A percentile compares a stretch with the other conserved stretches of the same genome.
These are phyloP conservation scores for Vigna mungo DNA, from an alignment of 306 rosid genomes.

Conservation along the genomic window DNA sequence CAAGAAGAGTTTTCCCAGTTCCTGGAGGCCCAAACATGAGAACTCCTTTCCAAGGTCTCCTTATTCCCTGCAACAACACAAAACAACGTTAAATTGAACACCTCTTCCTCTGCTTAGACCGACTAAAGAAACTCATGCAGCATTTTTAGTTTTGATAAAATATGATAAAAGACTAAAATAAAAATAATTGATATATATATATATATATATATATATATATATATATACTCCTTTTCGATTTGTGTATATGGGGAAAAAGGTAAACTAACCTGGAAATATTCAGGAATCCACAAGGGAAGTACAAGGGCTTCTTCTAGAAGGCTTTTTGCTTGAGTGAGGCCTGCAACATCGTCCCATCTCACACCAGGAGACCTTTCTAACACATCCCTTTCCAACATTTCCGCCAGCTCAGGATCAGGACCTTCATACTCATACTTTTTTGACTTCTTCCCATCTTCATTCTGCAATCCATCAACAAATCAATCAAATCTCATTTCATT, in stretches of 20 bases:
- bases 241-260: not conserved
- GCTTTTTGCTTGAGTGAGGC: slow-evolving; percentile 88
- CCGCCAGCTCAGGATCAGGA: slow-evolving; percentile 96
- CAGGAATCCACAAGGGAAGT: slow-evolving; percentile 98
- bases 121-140: not conserved
- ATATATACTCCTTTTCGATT: too few relatives aligned
- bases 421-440: slow-evolving; percentile 88
- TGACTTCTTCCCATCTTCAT: slow-evolving; percentile 57
- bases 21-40: slow-evolving; percentile 99
- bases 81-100: slow-evolving; percentile 16
- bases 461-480: slow-evolving; percentile 38
- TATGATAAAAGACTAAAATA: too few relatives aligned
- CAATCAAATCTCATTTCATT: too few relatives aligned
- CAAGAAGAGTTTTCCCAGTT: slow-evolving; percentile 96
- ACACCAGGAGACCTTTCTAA: slow-evolving; percentile 96
- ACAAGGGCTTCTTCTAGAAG: slow-evolving; percentile 98
- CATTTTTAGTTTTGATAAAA: not conserved
- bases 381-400: slow-evolving; percentile 95
- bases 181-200: too few relatives aligned
- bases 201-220: too few relatives aligned
- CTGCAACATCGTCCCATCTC: slow-evolving; percentile 99
- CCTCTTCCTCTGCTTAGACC: not conserved
- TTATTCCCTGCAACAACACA: slow-evolving; percentile 78
- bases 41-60: slow-evolving; percentile 99
- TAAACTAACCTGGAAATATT: slow-evolving; percentile 80